Evolutionary conservation across 2,329 filamentous ascomycete genomes (phyloP).

Genomic region (Calonectria naviculata): DNA sequence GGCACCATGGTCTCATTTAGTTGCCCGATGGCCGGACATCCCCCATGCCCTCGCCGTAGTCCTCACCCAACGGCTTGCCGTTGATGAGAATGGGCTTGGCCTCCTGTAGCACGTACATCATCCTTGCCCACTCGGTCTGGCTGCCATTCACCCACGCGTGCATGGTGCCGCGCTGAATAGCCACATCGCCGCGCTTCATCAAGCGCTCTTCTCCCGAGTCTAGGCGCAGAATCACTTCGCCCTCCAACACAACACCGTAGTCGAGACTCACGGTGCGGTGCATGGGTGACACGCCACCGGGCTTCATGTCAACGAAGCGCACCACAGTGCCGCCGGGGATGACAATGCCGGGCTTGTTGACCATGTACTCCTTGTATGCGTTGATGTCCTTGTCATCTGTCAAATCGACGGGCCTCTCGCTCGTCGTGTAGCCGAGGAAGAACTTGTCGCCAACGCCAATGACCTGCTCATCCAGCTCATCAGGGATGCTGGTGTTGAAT

Average conservation of each 20-base stretch:
- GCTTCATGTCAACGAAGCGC: conserved; percentile 61
- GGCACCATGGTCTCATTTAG: neutral
- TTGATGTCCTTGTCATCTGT: conserved; percentile 25
- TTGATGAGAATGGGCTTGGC: neutral
- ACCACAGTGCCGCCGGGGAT: conserved; percentile 53
- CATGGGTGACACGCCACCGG: conserved; percentile 39
- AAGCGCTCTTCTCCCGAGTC: conserved; percentile 58
- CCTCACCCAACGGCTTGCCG: conserved; percentile 24
- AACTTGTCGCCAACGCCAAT: conserved; percentile 28
- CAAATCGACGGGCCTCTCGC: conserved; percentile 22
- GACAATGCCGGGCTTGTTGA: conserved; percentile 35
- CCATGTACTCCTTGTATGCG: conserved; percentile 23
- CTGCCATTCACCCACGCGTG: conserved; percentile 64
- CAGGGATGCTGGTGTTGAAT: conserved; percentile 28
- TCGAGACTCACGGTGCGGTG: conserved; percentile 66
- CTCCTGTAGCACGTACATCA: conserved; percentile 53
- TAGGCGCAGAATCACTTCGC: conserved; percentile 62
- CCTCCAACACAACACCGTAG: conserved; percentile 66
- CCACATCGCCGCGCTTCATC: conserved; percentile 61
- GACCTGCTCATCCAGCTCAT: conserved; percentile 19
- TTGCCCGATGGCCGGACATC: conserved; percentile 22
- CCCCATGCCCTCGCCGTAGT: conserved; percentile 24
- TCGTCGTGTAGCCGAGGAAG: conserved; percentile 32
- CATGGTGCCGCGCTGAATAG: conserved; percentile 66
- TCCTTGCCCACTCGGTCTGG: conserved; percentile 55